Conservation (phyloP, 2,329 filamentous ascomycete genomes). For the Bimuria novae-zelandiae region DNA sequence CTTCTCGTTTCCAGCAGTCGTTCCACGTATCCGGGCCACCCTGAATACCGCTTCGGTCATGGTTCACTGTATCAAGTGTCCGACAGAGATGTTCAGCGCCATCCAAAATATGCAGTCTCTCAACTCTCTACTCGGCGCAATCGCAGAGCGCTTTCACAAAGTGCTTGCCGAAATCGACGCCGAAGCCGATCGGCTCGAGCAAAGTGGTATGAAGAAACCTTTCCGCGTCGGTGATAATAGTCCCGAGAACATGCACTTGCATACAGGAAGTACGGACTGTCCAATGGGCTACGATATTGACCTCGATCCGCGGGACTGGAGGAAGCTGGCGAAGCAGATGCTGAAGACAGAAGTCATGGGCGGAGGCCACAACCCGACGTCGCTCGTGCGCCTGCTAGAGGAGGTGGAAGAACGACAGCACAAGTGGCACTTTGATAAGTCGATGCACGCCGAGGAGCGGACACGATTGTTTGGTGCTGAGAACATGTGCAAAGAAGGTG, state of each 20-base stretch:
- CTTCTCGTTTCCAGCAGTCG: conserved; percentile 50
- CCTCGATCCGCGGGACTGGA: conserved; percentile 52
- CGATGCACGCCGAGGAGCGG: conserved; percentile 23
- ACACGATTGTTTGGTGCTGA: conserved; percentile 22
- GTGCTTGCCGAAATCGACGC: conserved; percentile 47
- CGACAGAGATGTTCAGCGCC: conserved; percentile 46
- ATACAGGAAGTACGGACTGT: conserved; percentile 50
- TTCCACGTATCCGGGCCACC: conserved; percentile 49
- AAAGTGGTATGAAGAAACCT: conserved; percentile 42
- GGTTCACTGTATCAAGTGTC: conserved; percentile 50
- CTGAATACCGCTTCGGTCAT: conserved; percentile 47
- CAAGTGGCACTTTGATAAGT: conserved; percentile 44
- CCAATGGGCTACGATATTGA: conserved; percentile 52
- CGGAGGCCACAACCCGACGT: conserved; percentile 30
- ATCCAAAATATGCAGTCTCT: conserved; percentile 53
- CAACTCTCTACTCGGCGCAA: conserved; percentile 47
- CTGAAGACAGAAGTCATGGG: conserved; percentile 52
- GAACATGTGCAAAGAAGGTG: conserved; percentile 10
- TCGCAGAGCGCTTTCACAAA: conserved; percentile 50
- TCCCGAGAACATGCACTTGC: conserved; percentile 45
- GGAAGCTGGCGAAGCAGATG: conserved; percentile 50
- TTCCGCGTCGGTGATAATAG: conserved; percentile 52
- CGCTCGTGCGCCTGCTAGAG: conserved; percentile 43
- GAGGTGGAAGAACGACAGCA: conserved; percentile 50
- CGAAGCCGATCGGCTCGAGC: conserved; percentile 43